A percentile compares a stretch with the other conserved stretches of the same genome.
These are phyloP conservation scores for Ascochyta clinopodiicola DNA, from an alignment of 2,329 filamentous ascomycete species.

Conservation along the genomic window DNA sequence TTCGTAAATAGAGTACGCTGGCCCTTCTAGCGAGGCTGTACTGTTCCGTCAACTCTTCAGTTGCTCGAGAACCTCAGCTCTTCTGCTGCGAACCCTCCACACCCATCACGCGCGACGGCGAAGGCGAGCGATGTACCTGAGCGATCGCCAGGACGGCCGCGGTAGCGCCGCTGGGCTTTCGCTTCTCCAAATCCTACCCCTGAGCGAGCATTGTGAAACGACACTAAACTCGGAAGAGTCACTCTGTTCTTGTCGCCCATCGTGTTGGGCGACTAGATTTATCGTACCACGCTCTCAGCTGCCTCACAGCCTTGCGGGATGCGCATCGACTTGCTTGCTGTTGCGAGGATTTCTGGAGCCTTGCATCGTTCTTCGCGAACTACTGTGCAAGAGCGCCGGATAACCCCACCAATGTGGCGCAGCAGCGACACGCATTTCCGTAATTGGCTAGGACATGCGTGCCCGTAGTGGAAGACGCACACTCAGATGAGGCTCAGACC, in stretches of 20 bases:
- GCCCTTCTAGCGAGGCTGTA: constrained; percentile 24
- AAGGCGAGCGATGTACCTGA: constrained; percentile 28
- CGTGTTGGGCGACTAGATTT: constrained; percentile 30
- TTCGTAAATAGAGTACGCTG: constrained; percentile 41
- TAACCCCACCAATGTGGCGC: constrained; percentile 16
- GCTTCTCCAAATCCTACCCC: constrained; percentile 23
- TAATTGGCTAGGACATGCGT: constrained; percentile 33
- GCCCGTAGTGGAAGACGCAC: constrained; percentile 2
- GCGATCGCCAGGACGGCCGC: constrained; percentile 33
- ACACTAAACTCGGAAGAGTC: constrained; percentile 21
- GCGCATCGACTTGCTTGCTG: constrained; percentile 31
- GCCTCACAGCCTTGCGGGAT: constrained; percentile 16
- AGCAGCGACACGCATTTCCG: constrained; percentile 1
- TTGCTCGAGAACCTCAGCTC: constrained; percentile 5
- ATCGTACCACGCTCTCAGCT: constrained; percentile 16
- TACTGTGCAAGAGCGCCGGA: constrained; percentile 2
- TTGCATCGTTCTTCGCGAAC: constrained; percentile 19
- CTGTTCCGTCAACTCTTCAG: constrained; percentile 11
- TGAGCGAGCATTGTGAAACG: constrained; percentile 40
- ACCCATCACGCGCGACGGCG: constrained; percentile 16
- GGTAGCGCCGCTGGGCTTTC: constrained; percentile 37
- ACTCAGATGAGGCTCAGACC: constrained; percentile 15
- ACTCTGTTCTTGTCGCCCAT: constrained; percentile 39
- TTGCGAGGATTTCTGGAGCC: constrained; percentile 26
- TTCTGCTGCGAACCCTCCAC: constrained; percentile 10